phyloP scores from a whole-genome alignment of 1,139 yeast species.

The Scheffersomyces quercinus region DNA sequence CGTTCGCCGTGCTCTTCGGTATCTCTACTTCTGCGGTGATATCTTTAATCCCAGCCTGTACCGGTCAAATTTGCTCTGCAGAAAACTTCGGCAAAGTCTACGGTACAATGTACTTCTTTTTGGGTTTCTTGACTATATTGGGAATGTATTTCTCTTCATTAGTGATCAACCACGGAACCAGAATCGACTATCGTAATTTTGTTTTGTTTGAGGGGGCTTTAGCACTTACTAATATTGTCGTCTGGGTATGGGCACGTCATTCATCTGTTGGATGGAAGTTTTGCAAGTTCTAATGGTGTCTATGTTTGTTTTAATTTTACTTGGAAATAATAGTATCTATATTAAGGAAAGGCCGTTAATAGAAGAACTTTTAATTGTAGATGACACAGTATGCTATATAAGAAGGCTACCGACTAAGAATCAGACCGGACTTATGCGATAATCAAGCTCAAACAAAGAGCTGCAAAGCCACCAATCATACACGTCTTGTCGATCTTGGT shows the following conservation, averaged over 20 bases:
- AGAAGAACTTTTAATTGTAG: too few relatives aligned
- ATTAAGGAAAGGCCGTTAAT: too few relatives aligned
- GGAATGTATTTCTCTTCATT: slow-evolving; percentile 33
- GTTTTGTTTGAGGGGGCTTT: slow-evolving; percentile 29
- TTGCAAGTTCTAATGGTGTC: not conserved
- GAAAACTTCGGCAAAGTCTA: slow-evolving; percentile 67
- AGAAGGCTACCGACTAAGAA: too few relatives aligned
- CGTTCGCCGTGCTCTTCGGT: slow-evolving; percentile 30
- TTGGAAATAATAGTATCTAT: too few relatives aligned
- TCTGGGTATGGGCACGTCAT: slow-evolving; percentile 10
- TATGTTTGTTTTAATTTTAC: too few relatives aligned
- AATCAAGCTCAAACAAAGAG: too few relatives aligned
- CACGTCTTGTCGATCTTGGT: too few relatives aligned
- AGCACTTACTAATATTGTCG: slow-evolving; percentile 17
- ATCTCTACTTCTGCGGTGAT: slow-evolving; percentile 30
- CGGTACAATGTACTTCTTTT: slow-evolving; percentile 67
- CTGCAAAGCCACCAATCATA: too few relatives aligned
- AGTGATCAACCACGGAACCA: slow-evolving; percentile 19
- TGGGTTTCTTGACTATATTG: slow-evolving; percentile 57
- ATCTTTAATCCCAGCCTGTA: slow-evolving; percentile 40
- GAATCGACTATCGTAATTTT: slow-evolving; percentile 20
- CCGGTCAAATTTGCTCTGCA: slow-evolving; percentile 64
- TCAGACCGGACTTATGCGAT: too few relatives aligned
- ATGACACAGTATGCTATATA: too few relatives aligned
- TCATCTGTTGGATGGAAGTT: slow-evolving; percentile 8